Evolutionary conservation across 2,329 filamentous ascomycete genomes (phyloP).

Genomic region (Penicillium occitanis): DNA sequence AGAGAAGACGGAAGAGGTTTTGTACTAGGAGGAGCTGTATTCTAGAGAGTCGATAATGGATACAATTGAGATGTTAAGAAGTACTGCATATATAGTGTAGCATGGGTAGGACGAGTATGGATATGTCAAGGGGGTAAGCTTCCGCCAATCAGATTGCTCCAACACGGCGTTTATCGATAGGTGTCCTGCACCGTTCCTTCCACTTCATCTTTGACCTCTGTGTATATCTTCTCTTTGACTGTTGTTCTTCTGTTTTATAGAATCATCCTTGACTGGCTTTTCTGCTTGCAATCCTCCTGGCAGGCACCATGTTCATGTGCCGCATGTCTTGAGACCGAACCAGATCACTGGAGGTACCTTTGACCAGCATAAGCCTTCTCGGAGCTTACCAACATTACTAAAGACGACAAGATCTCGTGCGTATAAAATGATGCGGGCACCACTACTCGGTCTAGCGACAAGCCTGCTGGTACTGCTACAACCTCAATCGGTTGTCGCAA

Average conservation of each 20-base stretch:
- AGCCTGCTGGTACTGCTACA: constrained; percentile 31
- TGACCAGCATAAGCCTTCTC: not conserved
- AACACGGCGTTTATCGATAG: constrained; percentile 26
- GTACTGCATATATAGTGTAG: not conserved
- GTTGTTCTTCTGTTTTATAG: not conserved
- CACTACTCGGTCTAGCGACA: constrained; percentile 31
- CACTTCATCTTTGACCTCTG: not conserved
- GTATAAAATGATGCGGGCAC: constrained; percentile 14
- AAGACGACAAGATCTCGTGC: not conserved
- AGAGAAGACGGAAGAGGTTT: not conserved
- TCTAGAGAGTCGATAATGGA: not conserved
- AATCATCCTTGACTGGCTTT: not conserved
- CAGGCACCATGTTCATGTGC: constrained; percentile 12
- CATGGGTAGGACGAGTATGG: not conserved
- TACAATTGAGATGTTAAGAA: not conserved
- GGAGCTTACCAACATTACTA: not conserved
- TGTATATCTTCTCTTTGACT: not conserved
- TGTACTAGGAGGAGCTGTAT: constrained; percentile 5
- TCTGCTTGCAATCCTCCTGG: not conserved
- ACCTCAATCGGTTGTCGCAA: constrained; percentile 29
- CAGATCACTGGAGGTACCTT: constrained; percentile 8
- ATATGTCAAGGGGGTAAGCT: constrained; percentile 11
- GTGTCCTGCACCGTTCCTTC: constrained; percentile 29
- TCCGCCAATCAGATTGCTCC: constrained; percentile 15
- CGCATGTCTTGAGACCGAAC: constrained; percentile 8